Evolutionary conservation across 768 basidiomycete genomes (phyloP).

Genomic region (Russula lepida): DNA sequence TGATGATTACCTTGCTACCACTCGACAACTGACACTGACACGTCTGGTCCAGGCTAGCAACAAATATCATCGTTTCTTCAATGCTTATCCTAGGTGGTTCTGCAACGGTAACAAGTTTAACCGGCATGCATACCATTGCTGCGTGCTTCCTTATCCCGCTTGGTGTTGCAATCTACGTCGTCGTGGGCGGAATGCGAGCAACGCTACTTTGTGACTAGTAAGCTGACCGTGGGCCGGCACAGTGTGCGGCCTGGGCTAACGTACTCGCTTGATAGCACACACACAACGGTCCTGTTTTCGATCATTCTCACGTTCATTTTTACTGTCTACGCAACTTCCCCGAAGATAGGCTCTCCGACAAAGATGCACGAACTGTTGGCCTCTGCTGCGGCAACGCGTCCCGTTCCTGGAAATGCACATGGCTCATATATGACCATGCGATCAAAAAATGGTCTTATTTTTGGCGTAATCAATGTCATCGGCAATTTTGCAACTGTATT

Average conservation of each 20-base stretch:
- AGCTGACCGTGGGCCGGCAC: constrained; percentile 23
- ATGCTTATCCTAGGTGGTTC: constrained; percentile 76
- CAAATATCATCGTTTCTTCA: constrained; percentile 87
- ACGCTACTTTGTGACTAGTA: constrained; percentile 83
- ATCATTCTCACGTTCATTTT: constrained; percentile 74
- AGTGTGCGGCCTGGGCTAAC: background rate
- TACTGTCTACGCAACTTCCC: constrained; percentile 73
- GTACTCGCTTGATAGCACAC: constrained; percentile 45
- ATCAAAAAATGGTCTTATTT: constrained; percentile 50
- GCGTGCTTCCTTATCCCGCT: constrained; percentile 88
- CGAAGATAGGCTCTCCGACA: constrained; percentile 68
- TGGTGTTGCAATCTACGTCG: constrained; percentile 82
- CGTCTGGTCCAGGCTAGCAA: constrained; percentile 50
- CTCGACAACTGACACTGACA: background rate
- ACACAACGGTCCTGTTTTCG: constrained; percentile 77
- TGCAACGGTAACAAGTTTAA: constrained; percentile 80
- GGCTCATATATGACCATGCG: constrained; percentile 69
- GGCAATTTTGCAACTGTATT: constrained; percentile 71
- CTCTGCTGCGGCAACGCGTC: constrained; percentile 42
- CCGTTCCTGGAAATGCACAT: constrained; percentile 73
- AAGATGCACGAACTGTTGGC: constrained; percentile 76
- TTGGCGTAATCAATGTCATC: constrained; percentile 79
- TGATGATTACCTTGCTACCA: background rate
- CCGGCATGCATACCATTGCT: constrained; percentile 85
- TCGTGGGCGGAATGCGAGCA: constrained; percentile 81